Evolutionary conservation across 164 flowering plant species (phyloP), one percentile per base, ranked within the genome.

Genomic region (Brasenia schreberi): DNA sequence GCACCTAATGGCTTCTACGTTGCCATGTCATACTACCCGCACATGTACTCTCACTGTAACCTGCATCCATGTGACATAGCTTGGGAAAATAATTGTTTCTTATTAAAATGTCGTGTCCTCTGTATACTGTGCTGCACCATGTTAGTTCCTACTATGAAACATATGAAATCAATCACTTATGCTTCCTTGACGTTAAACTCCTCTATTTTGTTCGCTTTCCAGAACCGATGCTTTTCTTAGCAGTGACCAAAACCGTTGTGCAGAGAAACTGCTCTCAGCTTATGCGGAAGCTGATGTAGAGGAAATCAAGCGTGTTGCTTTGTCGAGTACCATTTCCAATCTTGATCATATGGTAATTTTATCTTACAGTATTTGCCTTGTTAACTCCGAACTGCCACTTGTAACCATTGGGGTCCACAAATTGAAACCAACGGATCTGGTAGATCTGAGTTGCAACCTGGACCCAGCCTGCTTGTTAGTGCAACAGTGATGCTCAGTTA

Each of bases 161-260:
- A 33, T 33, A 33, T 33, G 39, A 33, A 33, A 33, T 33, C 39
- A 33, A 33, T 33, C 39, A 3, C 39, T 33, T 33, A 33, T 5
- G 56, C 12, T 14, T 49, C 56, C 56, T 49, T 49, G 56, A 49
- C 16, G 12, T 49, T 5, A 14, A 49, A 49, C 56, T 49, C 39
- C 39, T 33, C 39, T 3, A 33, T 49, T 18, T 61, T 11, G 63
- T 61, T 67, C 18, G 45, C 18, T 65, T 67, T 80, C 65, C 82
- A 94, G 97, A 80, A 78, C 87, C 74, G 92, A 85, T 59, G 92
- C 80, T 66, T 94, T 94, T 75, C 67, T 81, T 64, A 78, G 77
- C 33, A 94, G 97, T 71, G 97, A 94, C 73, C 98, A 94, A 70
- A 74, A 70, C 66, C 91, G 90, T 16, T 80, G 83, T 81, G 96